Evolutionary conservation across 2,329 filamentous ascomycete genomes (phyloP).

Genomic region (Teratosphaeria gauchensis): DNA sequence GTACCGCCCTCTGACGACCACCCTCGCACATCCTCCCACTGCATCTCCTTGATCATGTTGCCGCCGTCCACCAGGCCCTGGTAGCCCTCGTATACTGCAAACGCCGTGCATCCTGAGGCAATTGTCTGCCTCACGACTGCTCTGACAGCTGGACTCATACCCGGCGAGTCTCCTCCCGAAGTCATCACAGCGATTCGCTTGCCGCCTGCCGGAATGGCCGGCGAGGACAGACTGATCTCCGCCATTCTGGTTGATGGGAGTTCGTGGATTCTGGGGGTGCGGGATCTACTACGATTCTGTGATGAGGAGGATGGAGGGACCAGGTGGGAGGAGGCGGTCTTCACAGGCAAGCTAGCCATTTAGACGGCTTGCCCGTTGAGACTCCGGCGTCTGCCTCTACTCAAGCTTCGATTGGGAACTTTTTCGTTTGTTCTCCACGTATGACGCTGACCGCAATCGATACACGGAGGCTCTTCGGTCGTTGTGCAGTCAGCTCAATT

Average conservation of each 20-base stretch:
- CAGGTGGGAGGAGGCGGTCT: background rate
- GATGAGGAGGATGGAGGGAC: background rate
- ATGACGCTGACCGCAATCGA: background rate
- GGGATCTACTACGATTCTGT: background rate
- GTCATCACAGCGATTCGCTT: constrained; percentile 82
- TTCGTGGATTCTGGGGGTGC: background rate
- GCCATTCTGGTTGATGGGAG: constrained; percentile 15
- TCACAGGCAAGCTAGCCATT: background rate
- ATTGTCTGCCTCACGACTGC: constrained; percentile 89
- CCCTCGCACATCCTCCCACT: constrained; percentile 89
- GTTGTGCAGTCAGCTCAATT: background rate
- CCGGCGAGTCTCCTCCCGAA: constrained; percentile 85
- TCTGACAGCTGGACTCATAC: constrained; percentile 87
- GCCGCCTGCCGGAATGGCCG: constrained; percentile 29
- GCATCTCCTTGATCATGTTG: constrained; percentile 75
- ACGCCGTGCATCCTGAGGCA: constrained; percentile 51
- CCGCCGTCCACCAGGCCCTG: constrained; percentile 87
- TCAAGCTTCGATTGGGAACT: background rate
- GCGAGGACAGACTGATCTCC: constrained; percentile 21
- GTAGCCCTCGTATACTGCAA: constrained; percentile 73
- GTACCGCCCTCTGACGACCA: constrained; percentile 92
- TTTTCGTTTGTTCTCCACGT: background rate
- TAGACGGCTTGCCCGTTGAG: background rate
- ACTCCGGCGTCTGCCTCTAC: background rate
- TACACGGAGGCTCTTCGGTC: background rate